Conservation (phyloP, 2,329 filamentous ascomycete species). For the Hawksworthiomyces lignivorus region DNA sequence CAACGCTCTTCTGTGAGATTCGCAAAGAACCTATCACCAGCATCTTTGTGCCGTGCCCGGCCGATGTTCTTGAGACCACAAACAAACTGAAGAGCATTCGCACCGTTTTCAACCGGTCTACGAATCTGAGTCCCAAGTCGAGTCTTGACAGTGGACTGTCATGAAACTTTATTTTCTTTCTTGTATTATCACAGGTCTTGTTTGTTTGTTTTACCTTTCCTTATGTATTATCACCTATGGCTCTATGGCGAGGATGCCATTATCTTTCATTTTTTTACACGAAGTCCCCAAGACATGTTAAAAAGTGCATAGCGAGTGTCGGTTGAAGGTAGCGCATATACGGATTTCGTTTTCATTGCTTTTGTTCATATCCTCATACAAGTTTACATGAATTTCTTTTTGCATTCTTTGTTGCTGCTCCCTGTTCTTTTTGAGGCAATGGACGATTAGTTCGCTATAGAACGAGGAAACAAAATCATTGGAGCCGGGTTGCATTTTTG, state of each 20-base stretch:
- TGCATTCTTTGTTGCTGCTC: no score
- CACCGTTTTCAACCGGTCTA: constrained; percentile 46
- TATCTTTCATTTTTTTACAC: background rate
- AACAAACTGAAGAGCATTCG: constrained; percentile 44
- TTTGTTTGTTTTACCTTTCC: background rate
- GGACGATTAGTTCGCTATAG: no score
- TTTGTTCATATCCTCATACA: no score
- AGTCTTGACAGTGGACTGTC: constrained; percentile 32
- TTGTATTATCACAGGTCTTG: background rate
- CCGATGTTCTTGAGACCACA: constrained; percentile 31
- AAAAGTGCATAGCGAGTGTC: no score
- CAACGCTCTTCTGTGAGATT: constrained; percentile 86
- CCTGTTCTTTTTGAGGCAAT: no score
- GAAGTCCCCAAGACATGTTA: background rate
- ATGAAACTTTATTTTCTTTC: constrained; percentile 6
- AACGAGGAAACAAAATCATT: no score
- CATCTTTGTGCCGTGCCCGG: constrained; percentile 45
- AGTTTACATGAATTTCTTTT: no score
- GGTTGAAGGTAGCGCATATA: no score
- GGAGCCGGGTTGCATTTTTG: no score
- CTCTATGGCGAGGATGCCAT: no score
- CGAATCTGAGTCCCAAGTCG: constrained; percentile 42
- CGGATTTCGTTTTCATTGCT: no score
- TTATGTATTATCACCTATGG: constrained; percentile 2
- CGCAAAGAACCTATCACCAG: constrained; percentile 53